Base-by-base conservation (phyloP, 371 early-diverging fungal genomes). In the Mortierella sp. region DNA sequence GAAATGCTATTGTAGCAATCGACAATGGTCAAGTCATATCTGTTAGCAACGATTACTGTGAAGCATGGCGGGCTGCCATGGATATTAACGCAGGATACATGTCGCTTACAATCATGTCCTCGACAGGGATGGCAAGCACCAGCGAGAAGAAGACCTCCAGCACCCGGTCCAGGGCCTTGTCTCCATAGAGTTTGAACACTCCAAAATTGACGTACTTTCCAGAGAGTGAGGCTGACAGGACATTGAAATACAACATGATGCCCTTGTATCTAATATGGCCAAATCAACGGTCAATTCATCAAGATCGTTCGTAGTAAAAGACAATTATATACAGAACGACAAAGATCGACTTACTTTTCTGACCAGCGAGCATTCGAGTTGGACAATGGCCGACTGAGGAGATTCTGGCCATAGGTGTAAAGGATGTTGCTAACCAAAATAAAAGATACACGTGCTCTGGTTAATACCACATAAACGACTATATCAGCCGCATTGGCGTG, bases 131-230 rank as follows among this genome's bases (percentile, higher is more conserved):
- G 52, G 80, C 83, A 27, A 89, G 78, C 82, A 94, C 85, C 51
- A 97, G 79, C 66, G 89, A 87, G 56, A 92, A 89, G 46, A 87
- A 79, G 39, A 89, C 83, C 8, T 83, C 80, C 37, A 94, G 81
- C 6, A 92, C 91, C 11, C 87, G 83, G 32, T 88, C 89, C 49
- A 95, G 82, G 3, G 95, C 90, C n/a, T 87, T 87, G 72, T 97
- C 97, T 55, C 90, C 89, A 68, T 97, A 97, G 26, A 97, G 81
- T 67, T 87, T 90, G 80, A 96, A 94, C n/a, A 97, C 93, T 4
- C 96, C 96, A 82, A 97, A 94, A 49, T 93, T 93, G 58, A 93
- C 91, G 70, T 96, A 97, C 52, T 90, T 86, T 41, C 97, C 97
- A 9, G 87, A 83, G 3, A 95, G 75, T 27, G 93, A 86, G 11